phyloP scores from a whole-genome alignment of 2,329 filamentous ascomycete species.

The Septoria linicola region DNA sequence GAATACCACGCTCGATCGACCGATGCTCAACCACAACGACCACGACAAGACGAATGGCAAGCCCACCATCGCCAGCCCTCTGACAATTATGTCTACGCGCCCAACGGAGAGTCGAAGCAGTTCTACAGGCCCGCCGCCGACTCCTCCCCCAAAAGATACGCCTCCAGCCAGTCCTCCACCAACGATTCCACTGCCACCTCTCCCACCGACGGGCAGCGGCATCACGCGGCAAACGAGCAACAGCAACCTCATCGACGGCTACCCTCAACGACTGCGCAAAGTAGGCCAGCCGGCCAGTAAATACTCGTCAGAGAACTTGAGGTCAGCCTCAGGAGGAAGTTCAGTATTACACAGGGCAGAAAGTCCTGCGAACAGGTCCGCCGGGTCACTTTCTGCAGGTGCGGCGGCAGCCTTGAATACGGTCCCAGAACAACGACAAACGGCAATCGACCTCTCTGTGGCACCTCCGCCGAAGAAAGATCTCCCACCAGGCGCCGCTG shows the following conservation, averaged over 20 bases:
- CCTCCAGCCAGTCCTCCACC: slow-evolving; percentile 8
- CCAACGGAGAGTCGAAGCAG: slow-evolving; percentile 10
- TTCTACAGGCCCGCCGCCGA: slow-evolving; percentile 12
- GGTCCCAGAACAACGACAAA: not conserved
- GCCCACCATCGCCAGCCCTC: not conserved
- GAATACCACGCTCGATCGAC: slow-evolving; percentile 5
- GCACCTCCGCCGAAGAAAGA: not conserved
- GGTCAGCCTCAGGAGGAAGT: not conserved
- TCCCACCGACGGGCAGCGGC: not conserved
- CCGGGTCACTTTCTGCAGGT: not conserved
- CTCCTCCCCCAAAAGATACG: slow-evolving; percentile 15
- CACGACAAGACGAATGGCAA: slow-evolving; percentile 10
- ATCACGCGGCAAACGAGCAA: not conserved
- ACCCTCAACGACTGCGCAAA: not conserved
- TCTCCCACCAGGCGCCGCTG: not conserved
- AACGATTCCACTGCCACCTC: slow-evolving; percentile 6
- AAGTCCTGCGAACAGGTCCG: not conserved
- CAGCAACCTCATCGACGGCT: slow-evolving; percentile 5
- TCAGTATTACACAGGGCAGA: slow-evolving; percentile 1
- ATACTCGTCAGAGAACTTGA: slow-evolving; percentile 3
- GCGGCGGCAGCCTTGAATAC: not conserved
- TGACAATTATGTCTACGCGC: slow-evolving; percentile 4
- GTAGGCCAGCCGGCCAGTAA: not conserved
- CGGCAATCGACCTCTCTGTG: not conserved
- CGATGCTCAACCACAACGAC: not conserved